Evolutionary conservation across 2,329 filamentous ascomycete species (phyloP), one percentile per base, ranked within the genome.

Genomic region (Fusarium protoensiforme): DNA sequence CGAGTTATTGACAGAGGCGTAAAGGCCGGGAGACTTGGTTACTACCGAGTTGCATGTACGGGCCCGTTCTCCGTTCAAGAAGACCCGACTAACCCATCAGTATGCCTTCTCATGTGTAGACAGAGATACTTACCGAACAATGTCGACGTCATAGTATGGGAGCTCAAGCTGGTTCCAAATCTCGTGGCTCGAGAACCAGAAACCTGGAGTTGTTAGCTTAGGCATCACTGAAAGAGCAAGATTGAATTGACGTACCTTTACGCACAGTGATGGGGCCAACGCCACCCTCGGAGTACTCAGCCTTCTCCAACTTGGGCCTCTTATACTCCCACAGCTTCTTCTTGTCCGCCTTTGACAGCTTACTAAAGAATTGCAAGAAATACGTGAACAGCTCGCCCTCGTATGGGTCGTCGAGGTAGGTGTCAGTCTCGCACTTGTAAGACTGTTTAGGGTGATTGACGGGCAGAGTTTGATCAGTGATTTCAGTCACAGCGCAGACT

Each of bases 311-410:
- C 69, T 84, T 81, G 1, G 79, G 77, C 46, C 81, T 76, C 76
- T 85, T 85, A 13, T 73, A 77, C 18, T 79, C 75, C 84, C 83
- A 85, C 0, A 85, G 72, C 7, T 77, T 71, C 7, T 81, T 58
- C 60, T 81, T 83, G 5, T 84, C 82, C 0, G 75, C 62, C 18
- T 76, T 69, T 3, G 79, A 76, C 24, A 85, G 29, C 7, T 73
- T 72, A 4, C 78, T 78, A 38, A 84, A 84, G 65, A 85, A 82
- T 46, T 84, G 79, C 11, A 85, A 71, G 64, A 82, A 85, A 46
- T 81, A 84, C 0, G 82, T 82, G 38, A 85, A 80, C 0, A 85
- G 78, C 68, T 85, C 84, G 48, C 84, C 84, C 65, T 85, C 84
- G 51, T 84, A 85, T 2, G 84, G 84, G 59, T 85, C 84, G 48